Evolutionary conservation across 345 rosid genomes (phyloP), one percentile per base, ranked within the genome.

Genomic region (Raphanus raphanistrum): DNA sequence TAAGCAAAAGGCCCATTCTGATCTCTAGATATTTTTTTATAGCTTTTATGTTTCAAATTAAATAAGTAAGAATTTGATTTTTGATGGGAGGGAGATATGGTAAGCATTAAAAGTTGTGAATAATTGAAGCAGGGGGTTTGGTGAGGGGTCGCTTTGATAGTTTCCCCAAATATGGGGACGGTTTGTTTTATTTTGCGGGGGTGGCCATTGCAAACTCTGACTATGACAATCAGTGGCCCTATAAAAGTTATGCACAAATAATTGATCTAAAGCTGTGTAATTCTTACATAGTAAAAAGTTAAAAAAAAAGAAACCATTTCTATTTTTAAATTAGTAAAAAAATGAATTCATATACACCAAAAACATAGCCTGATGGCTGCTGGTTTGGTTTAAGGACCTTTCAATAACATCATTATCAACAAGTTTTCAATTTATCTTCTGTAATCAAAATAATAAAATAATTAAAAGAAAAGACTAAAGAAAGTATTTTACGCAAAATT

Each of bases 161-260:
- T 73, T 79, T 79, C 82, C 78, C 75, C 74, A 79, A 79, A 79
- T 73, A 79, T 79, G 78, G 82, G 82, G 82, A 79, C 75, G 71
- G 66, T 79, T 79, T 68, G 66, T 79, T 79, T 68, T 38, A 62
- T 68, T 67, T 52, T 62, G 64, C 52, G 78, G 70, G 63, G 63
- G 74, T 54, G 74, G 60, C 63, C 59, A 8, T 68, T 79, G 70
- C 62, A 61, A 61, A 73, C 78, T 62, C 54, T 79, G 82, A 28
- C 71, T 12, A 62, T 68, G 78, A 79, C 78, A 73, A 68, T 48
- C 55, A 48, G 55, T 73, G 82, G 21, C 78, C 12, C 45, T 1
- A 52, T 38, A 13, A 68, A 68, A 73, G 71, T 41, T 62, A 62
- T 61, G 15, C 1, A 36, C 78, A 68, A 62, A 73, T 79, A 73